Evolutionary conservation across 108 stramenopile species (phyloP), one percentile per base, ranked within the genome.

Genomic region (Skeletonema potamos): DNA sequence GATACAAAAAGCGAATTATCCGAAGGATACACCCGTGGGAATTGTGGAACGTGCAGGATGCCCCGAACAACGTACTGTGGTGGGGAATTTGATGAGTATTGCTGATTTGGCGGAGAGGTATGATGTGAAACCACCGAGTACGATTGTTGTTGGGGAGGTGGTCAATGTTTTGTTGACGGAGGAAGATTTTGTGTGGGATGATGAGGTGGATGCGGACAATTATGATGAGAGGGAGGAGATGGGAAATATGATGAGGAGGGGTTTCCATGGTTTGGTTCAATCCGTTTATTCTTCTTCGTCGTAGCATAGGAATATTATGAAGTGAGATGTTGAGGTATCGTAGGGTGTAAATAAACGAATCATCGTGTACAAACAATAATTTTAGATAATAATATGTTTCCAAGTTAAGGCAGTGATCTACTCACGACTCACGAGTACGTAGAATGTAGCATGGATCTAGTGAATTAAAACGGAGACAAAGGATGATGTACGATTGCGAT

Each of bases 101-200:
- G 91, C 88, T 0, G 91, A 88, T 68, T 70, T 93, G 44, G 95
- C 91, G 13, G 87, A 88, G 54, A 58, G 79, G 64, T 63, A 89
- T 67, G 70, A 91, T 12, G 77, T 96, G 8, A 82, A 79, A 32
- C 86, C 95, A 57, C 95, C 95, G 9, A 87, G 88, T 62, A 92
- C 91, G 1, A 92, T 96, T 83, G 88, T 96, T 36, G 91, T 96
- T 6, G 95, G 95, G 0, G 81, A 89, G 18, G 92, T 92, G n/a
- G 92, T 92, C 4, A 85, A 85, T 62, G 94, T 89, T 0, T 60
- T 95, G 46, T 64, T 89, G 54, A 83, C 81, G 15, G 73, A 87
- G 29, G 85, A 81, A 22, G 77, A 81, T 37, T 77, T 69, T 64
- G 75, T 37, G 20, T 34, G 33, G 12, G 33, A 8, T 30, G 60